Evolutionary conservation across 2,329 filamentous ascomycete genomes (phyloP).

Genomic region (Botrytis porri): DNA sequence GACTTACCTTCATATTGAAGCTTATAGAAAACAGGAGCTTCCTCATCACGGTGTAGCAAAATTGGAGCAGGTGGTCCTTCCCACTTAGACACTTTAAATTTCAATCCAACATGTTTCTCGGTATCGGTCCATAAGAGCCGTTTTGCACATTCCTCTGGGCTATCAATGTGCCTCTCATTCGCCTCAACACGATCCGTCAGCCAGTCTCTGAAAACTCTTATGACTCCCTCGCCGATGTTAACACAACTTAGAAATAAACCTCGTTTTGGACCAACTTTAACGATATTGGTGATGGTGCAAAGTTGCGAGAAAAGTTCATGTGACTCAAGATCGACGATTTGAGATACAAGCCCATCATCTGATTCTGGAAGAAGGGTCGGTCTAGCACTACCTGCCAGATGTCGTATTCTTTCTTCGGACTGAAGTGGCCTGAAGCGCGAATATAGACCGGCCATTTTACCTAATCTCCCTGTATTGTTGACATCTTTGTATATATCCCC

Average conservation of each 20-base stretch:
- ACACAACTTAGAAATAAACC: slow-evolving; percentile 63
- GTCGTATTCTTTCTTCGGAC: slow-evolving; percentile 46
- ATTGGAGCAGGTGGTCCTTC: slow-evolving; percentile 47
- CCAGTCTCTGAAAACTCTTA: slow-evolving; percentile 73
- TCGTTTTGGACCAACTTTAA: slow-evolving; percentile 59
- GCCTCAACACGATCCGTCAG: slow-evolving; percentile 43
- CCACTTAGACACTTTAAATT: slow-evolving; percentile 60
- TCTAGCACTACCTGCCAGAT: slow-evolving; percentile 40
- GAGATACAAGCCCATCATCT: slow-evolving; percentile 49
- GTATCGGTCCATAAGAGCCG: slow-evolving; percentile 67
- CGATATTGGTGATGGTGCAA: slow-evolving; percentile 64
- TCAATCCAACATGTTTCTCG: slow-evolving; percentile 62
- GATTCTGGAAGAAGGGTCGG: slow-evolving; percentile 29
- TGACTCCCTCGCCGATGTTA: slow-evolving; percentile 64
- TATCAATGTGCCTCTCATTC: not conserved
- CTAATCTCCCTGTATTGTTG: slow-evolving; percentile 40
- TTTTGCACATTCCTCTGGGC: slow-evolving; percentile 37
- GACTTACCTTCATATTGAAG: slow-evolving; percentile 68
- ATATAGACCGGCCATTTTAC: slow-evolving; percentile 57
- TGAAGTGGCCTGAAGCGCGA: slow-evolving; percentile 66
- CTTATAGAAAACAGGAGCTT: slow-evolving; percentile 65
- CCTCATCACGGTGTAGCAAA: slow-evolving; percentile 48
- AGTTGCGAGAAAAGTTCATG: slow-evolving; percentile 75
- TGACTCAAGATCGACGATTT: slow-evolving; percentile 63
- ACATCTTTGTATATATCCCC: slow-evolving; percentile 29